A percentile compares a stretch with the other conserved stretches of the same genome.
phyloP scores from a whole-genome alignment of 768 basidiomycete species.

The Boletus barrowsii region DNA sequence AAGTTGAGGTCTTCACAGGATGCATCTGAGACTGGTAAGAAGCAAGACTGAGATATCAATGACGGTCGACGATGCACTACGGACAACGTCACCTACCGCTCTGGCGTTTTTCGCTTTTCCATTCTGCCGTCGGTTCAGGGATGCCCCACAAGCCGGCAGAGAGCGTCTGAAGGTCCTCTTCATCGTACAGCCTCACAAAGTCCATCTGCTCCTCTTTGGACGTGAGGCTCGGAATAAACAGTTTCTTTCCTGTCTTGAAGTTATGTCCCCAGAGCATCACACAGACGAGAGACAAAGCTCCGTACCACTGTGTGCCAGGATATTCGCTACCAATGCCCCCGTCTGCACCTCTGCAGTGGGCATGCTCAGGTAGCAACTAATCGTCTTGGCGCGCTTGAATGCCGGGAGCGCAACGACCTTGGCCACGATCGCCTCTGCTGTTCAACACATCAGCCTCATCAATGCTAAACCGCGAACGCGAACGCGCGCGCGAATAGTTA shows the following conservation, averaged over 20 bases:
- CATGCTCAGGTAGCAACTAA: constrained; percentile 84
- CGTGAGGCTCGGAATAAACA: constrained; percentile 69
- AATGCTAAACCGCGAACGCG: not conserved
- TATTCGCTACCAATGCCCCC: constrained; percentile 42
- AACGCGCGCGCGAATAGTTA: constrained; percentile 24
- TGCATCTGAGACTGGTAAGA: constrained; percentile 29
- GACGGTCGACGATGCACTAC: not conserved
- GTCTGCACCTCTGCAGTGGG: constrained; percentile 69
- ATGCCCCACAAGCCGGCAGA: constrained; percentile 73
- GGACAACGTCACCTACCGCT: constrained; percentile 44
- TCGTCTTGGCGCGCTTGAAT: constrained; percentile 45
- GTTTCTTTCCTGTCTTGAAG: constrained; percentile 48
- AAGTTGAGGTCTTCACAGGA: constrained; percentile 50
- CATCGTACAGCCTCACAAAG: constrained; percentile 57
- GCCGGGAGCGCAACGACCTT: constrained; percentile 49
- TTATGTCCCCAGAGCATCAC: not conserved
- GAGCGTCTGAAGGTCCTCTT: constrained; percentile 55
- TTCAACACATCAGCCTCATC: not conserved
- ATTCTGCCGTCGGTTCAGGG: constrained; percentile 54
- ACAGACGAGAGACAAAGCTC: not conserved
- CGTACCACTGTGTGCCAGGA: constrained; percentile 55
- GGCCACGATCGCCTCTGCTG: constrained; percentile 38
- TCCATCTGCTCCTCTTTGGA: constrained; percentile 54
- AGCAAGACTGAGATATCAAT: constrained; percentile 1
- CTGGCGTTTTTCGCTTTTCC: constrained; percentile 42